Evolutionary conservation across 2,329 filamentous ascomycete species (phyloP).

Genomic region (Neodidymelliopsis sp.): DNA sequence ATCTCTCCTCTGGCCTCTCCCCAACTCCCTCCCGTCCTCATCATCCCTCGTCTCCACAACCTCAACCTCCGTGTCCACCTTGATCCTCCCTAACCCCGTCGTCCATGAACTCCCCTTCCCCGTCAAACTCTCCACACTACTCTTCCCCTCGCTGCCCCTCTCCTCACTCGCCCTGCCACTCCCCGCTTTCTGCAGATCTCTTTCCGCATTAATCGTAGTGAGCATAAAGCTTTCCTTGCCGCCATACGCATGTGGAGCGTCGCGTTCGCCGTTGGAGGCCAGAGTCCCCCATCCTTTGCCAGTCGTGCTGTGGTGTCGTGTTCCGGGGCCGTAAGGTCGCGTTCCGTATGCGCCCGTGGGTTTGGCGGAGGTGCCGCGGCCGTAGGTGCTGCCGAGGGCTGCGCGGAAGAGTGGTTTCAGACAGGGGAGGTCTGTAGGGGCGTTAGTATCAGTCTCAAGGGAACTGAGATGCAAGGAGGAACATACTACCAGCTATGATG

Average conservation of each 20-base stretch:
- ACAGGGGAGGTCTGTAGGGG: constrained; percentile 54
- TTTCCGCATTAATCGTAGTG: constrained; percentile 21
- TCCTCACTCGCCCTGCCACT: neutral
- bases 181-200: neutral
- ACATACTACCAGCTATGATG: constrained; percentile 54
- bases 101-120: neutral
- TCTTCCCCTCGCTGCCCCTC: constrained; percentile 9
- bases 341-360: constrained; percentile 15
- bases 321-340: constrained; percentile 26
- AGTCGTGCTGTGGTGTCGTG: constrained; percentile 14
- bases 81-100: constrained; percentile 1
- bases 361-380: constrained; percentile 23
- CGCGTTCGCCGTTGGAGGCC: neutral
- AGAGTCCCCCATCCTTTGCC: constrained; percentile 19
- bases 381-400: constrained; percentile 45
- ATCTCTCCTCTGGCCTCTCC: neutral
- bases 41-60: constrained; percentile 4
- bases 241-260: neutral
- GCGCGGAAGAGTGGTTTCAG: constrained; percentile 53
- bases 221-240: constrained; percentile 14
- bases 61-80: constrained; percentile 16
- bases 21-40: neutral
- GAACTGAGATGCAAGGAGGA: no score
- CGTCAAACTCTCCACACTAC: constrained; percentile 15
- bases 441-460: no score